Evolutionary conservation across 345 rosid species (phyloP).

Genomic region (Ceriops zippeliana): DNA sequence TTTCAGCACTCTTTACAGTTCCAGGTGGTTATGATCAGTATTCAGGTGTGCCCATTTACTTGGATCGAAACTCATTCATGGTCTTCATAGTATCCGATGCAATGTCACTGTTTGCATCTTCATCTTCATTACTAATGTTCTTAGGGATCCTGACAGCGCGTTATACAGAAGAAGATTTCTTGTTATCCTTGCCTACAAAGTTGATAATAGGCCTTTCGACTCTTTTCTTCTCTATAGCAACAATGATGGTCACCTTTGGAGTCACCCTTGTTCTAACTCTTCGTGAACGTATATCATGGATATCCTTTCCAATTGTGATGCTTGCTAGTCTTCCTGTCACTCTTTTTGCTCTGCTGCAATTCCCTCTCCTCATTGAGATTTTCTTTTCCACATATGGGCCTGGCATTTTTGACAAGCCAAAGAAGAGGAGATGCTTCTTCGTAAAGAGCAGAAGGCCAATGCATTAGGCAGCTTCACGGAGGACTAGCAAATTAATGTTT

Average conservation of each 20-base stretch:
- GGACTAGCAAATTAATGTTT: too few relatives aligned
- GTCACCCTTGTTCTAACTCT: conserved; percentile 35
- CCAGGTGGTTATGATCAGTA: conserved; percentile 26
- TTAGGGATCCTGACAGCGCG: conserved; percentile 33
- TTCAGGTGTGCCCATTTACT: conserved; percentile 13
- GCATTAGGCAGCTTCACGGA: too few relatives aligned
- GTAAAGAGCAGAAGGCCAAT: background rate
- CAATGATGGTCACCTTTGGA: conserved; percentile 65
- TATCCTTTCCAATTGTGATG: conserved; percentile 39
- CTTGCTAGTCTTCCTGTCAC: conserved; percentile 57
- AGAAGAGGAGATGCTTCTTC: conserved; percentile 16
- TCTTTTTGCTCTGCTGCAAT: conserved; percentile 56
- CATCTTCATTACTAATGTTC: conserved; percentile 27
- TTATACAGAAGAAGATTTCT: conserved; percentile 34
- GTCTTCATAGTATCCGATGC: conserved; percentile 26
- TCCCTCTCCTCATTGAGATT: conserved; percentile 65
- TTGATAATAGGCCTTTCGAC: conserved; percentile 56
- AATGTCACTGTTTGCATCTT: conserved; percentile 23
- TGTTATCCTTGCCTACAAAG: conserved; percentile 27
- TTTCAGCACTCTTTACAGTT: conserved; percentile 27
- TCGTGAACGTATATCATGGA: conserved; percentile 28
- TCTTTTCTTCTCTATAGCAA: conserved; percentile 62
- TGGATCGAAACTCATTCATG: conserved; percentile 15
- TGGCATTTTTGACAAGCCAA: conserved; percentile 57
- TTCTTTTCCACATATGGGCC: conserved; percentile 56